Base-by-base conservation (phyloP, 192 early-diverging fungal species). In the Gamsiella multidivaricata region DNA sequence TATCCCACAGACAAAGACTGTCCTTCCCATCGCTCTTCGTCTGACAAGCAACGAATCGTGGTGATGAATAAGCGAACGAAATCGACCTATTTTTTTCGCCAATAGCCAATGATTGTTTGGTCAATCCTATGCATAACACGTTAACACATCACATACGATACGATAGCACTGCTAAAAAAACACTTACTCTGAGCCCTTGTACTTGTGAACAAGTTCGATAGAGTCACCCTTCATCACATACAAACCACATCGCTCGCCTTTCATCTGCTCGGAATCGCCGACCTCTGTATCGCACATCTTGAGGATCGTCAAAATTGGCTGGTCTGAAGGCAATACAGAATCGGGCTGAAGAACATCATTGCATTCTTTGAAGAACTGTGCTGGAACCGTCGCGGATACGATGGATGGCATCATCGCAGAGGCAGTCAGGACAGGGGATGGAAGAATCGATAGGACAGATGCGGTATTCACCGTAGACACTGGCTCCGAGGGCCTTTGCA, bases 121-220 rank as follows among this genome's bases (percentile, higher is more conserved):
- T n/a, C n/a, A n/a, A n/a, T n/a, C n/a, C n/a, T n/a, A n/a, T n/a
- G n/a, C n/a, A n/a, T n/a, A n/a, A n/a, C n/a, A n/a, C n/a, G n/a
- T n/a, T n/a, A n/a, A n/a, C n/a, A n/a, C n/a, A n/a, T n/a, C 12
- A 32, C 9, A 39, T 25, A 0, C 20, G 22, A 32, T 15, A 18
- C 39, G 39, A 41, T 15, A 55, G 18, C n/a, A n/a, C n/a, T n/a
- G n/a, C n/a, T n/a, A 23, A 10, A 1, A 9, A 29, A 53, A 52
- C 15, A 33, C 64, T 32, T 66, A 66, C 64, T 54, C 20, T 3
- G 67, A 43, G 9, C 50, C 67, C 18, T 32, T 26, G 33, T 60
- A 69, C 12, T 59, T 51, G 29, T 69, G 67, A 14, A 69, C 39
- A 39, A 42, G 67, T 25, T 69, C 67, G 20, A 69, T 60, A 11